These are phyloP conservation scores for Lentinula raphanica DNA, from an alignment of 768 basidiomycete species.

Conservation along the genomic window DNA sequence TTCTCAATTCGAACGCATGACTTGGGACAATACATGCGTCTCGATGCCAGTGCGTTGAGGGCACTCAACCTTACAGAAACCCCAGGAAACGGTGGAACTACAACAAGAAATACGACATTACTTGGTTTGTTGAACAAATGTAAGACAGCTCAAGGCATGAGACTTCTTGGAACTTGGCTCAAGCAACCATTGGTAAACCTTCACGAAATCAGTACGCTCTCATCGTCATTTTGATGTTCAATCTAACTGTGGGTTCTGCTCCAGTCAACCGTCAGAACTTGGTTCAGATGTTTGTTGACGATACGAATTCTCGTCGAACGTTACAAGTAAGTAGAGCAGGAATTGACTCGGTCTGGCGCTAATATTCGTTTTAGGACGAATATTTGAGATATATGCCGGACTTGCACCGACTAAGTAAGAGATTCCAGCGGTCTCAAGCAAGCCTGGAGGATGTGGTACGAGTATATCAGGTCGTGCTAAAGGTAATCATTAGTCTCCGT, in stretches of 20 bases:
- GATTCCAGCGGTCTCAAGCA: conserved; percentile 80
- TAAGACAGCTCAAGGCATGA: conserved; percentile 91
- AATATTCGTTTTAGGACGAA: conserved; percentile 56
- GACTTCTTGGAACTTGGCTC: conserved; percentile 86
- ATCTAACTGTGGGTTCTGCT: not conserved
- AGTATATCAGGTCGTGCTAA: conserved; percentile 87
- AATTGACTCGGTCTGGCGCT: not conserved
- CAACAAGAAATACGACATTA: conserved; percentile 79
- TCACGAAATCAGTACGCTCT: conserved; percentile 78
- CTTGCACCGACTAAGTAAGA: conserved; percentile 85
- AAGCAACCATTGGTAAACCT: conserved; percentile 94
- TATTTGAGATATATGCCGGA: conserved; percentile 91
- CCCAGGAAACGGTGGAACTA: conserved; percentile 52
- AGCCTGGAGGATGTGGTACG: conserved; percentile 93
- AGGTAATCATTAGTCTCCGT: conserved; percentile 21
- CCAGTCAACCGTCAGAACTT: conserved; percentile 82
- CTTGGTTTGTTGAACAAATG: conserved; percentile 91
- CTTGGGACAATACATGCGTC: conserved; percentile 88
- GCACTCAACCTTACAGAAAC: conserved; percentile 83
- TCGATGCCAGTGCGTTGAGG: conserved; percentile 90
- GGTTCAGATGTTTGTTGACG: conserved; percentile 82
- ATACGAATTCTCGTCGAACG: conserved; percentile 60
- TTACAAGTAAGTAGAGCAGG: conserved; percentile 53
- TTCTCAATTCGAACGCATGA: conserved; percentile 86
- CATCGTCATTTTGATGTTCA: not conserved